Conservation (phyloP, 2,329 filamentous ascomycete genomes). For the Daldinia eschscholtzii region DNA sequence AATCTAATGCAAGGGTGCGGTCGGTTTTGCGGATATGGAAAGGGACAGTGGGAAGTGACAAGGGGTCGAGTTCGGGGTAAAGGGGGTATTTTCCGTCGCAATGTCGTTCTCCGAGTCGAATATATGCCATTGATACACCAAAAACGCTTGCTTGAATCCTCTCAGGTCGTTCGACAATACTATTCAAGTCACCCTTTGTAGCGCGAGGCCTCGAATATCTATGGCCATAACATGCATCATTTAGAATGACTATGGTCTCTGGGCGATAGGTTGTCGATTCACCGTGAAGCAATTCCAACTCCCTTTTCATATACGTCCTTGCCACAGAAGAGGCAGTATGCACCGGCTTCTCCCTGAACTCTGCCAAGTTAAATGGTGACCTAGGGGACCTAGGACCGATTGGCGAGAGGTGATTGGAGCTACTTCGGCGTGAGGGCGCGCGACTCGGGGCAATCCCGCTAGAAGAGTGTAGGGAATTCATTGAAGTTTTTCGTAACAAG, state of each 20-base stretch:
- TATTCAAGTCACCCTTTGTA: constrained; percentile 75
- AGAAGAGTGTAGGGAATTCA: constrained; percentile 67
- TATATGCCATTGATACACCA: constrained; percentile 88
- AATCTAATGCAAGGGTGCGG: constrained; percentile 77
- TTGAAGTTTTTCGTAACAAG: constrained; percentile 68
- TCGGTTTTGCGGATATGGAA: constrained; percentile 89
- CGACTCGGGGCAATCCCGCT: constrained; percentile 56
- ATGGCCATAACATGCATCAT: constrained; percentile 96
- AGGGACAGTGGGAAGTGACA: constrained; percentile 71
- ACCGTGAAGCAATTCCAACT: constrained; percentile 73
- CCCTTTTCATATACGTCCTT: constrained; percentile 75
- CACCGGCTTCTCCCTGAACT: constrained; percentile 55
- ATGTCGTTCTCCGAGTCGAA: constrained; percentile 87
- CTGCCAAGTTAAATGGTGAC: constrained; percentile 55
- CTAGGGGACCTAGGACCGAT: constrained; percentile 44
- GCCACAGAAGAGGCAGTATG: constrained; percentile 71
- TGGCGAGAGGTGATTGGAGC: constrained; percentile 62
- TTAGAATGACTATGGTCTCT: constrained; percentile 84
- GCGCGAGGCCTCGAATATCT: constrained; percentile 87
- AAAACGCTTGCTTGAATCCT: constrained; percentile 85
- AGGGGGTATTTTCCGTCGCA: constrained; percentile 76
- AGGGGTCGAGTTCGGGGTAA: constrained; percentile 70
- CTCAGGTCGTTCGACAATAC: constrained; percentile 94
- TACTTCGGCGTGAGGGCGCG: constrained; percentile 62
- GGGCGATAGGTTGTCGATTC: constrained; percentile 55